Evolutionary conservation across 139 green algal species (phyloP).

Genomic region (Picochlorum sp.): DNA sequence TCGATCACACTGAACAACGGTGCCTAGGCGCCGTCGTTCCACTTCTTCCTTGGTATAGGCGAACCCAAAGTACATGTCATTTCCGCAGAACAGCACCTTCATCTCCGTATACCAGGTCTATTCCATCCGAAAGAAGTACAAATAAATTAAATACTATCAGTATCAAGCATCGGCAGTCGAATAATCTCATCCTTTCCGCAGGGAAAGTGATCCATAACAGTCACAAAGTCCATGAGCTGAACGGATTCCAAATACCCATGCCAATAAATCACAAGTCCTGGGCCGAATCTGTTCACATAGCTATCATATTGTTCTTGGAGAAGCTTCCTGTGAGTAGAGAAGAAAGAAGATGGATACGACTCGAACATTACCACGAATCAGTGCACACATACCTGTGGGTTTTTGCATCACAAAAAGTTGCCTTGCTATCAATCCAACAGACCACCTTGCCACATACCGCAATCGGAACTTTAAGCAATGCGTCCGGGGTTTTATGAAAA

Average conservation of each 20-base stretch:
- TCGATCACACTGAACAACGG: constrained; percentile 29
- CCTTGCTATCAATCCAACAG: constrained; percentile 92
- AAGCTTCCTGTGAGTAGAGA: background rate
- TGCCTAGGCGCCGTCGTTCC: background rate
- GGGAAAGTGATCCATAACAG: background rate
- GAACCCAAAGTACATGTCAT: constrained; percentile 32
- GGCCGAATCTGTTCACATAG: constrained; percentile 73
- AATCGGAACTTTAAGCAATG: constrained; percentile 70
- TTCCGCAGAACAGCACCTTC: constrained; percentile 37
- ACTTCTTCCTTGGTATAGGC: constrained; percentile 30
- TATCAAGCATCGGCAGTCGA: background rate
- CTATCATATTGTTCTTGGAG: constrained; percentile 53
- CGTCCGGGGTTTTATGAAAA: constrained; percentile 80
- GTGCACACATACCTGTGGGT: background rate
- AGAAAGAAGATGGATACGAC: too few species aligned
- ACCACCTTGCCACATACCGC: constrained; percentile 54
- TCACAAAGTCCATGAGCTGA: constrained; percentile 5
- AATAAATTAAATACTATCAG: background rate
- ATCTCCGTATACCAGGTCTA: background rate
- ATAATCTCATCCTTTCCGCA: background rate
- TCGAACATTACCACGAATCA: constrained; percentile 29
- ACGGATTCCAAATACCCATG: constrained; percentile 67
- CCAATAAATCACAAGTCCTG: constrained; percentile 90
- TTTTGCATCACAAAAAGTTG: constrained; percentile 75
- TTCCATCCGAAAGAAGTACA: background rate